These are phyloP conservation scores for Mycena kentingensis DNA, from an alignment of 768 basidiomycete genomes.

Conservation along the genomic window DNA sequence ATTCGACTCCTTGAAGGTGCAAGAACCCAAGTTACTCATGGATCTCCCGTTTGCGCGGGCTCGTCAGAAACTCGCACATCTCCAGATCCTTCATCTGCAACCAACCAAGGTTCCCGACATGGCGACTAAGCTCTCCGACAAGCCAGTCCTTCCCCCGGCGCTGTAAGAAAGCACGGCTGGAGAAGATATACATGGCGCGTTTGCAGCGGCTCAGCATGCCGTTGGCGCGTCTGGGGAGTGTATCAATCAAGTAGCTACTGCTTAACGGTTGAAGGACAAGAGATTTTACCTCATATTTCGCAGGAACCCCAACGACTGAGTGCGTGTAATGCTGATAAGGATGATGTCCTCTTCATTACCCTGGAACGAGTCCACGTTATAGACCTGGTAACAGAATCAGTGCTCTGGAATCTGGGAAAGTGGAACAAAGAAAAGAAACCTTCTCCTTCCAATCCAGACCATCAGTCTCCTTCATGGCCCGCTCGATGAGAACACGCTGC, in stretches of 20 bases:
- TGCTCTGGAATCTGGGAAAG: neutral
- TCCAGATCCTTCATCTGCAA: constrained; percentile 40
- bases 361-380: constrained; percentile 22
- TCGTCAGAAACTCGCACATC: constrained; percentile 34
- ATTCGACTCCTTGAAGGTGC: too few relatives aligned
- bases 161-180: constrained; percentile 61
- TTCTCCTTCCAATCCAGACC: constrained; percentile 66
- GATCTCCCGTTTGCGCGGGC: constrained; percentile 14
- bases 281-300: constrained; percentile 43
- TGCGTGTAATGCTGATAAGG: constrained; percentile 70
- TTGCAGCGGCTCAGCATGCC: constrained; percentile 87
- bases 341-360: constrained; percentile 82
- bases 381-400: constrained; percentile 6
- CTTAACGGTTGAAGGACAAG: neutral
- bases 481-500: constrained; percentile 64
- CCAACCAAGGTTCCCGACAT: constrained; percentile 43
- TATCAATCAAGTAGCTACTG: neutral
- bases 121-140: constrained; percentile 43
- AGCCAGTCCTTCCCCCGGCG: constrained; percentile 50
- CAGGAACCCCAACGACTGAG: constrained; percentile 65
- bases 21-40: too few relatives aligned
- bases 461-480: constrained; percentile 46
- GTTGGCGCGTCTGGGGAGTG: constrained; percentile 58
- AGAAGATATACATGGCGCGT: constrained; percentile 73
- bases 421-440: constrained; percentile 44